phyloP scores from a whole-genome alignment of 176 grass and related monocot species.

The Eragrostis nindensis region DNA sequence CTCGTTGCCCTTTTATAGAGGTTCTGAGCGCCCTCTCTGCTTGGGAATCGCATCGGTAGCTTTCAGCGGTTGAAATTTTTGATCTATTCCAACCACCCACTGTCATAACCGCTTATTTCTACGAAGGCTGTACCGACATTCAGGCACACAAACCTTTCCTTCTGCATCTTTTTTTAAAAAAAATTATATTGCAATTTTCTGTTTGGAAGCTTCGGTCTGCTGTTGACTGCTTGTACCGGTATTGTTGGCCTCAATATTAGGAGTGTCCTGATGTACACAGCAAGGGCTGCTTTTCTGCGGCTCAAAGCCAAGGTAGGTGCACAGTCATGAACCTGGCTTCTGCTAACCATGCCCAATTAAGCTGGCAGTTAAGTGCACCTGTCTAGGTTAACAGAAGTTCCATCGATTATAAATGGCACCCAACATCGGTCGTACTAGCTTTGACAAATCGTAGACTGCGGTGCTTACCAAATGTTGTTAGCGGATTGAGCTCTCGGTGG shows the following conservation, averaged over 20 bases:
- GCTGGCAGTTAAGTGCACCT: conserved; percentile 47
- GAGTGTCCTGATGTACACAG: neutral
- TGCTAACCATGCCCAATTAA: conserved; percentile 29
- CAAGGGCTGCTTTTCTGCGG: conserved; percentile 25
- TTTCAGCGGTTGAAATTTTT: conserved; percentile 35
- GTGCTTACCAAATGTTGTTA: conserved; percentile 30
- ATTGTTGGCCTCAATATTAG: neutral
- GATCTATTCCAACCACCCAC: conserved; percentile 44
- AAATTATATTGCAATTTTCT: neutral
- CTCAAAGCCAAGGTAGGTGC: conserved; percentile 40
- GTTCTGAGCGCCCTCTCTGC: conserved; percentile 8
- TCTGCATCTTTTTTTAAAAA: conserved; percentile 3
- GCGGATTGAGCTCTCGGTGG: neutral
- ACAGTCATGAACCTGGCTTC: conserved; percentile 34
- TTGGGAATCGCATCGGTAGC: conserved; percentile 38
- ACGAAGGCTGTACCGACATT: neutral
- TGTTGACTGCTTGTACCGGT: neutral
- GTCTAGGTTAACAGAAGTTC: conserved; percentile 33
- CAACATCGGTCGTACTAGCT: neutral
- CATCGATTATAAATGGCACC: conserved; percentile 3
- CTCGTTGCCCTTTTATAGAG: conserved; percentile 45
- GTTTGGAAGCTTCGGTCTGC: conserved; percentile 5
- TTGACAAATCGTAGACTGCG: conserved; percentile 25
- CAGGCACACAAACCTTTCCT: neutral
- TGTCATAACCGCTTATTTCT: neutral